These are phyloP conservation scores for Colletotrichum sp. DNA, from an alignment of 2,329 filamentous ascomycete species.

Conservation along the genomic window DNA sequence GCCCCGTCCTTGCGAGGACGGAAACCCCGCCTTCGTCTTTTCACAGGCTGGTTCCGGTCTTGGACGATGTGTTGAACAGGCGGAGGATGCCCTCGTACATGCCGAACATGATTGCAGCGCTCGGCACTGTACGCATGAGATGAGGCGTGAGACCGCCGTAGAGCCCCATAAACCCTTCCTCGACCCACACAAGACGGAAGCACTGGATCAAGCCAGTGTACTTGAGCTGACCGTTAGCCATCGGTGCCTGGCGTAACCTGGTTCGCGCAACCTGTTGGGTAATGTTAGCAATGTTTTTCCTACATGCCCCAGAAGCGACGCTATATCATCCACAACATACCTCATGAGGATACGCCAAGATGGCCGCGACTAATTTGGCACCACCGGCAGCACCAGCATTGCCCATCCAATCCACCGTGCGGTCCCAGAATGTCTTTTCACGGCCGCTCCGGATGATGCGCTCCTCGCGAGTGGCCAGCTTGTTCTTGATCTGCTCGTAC, in stretches of 20 bases:
- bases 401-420: slow-evolving; percentile 77
- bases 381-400: slow-evolving; percentile 80
- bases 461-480: slow-evolving; percentile 69
- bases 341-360: slow-evolving; percentile 92
- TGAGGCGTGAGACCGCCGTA: slow-evolving; percentile 94
- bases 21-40: background rate
- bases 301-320: background rate
- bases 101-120: slow-evolving; percentile 95
- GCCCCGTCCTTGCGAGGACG: background rate
- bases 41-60: slow-evolving; percentile 2
- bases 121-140: slow-evolving; percentile 87
- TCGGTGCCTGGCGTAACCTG: slow-evolving; percentile 83
- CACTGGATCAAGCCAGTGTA: slow-evolving; percentile 90
- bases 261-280: slow-evolving; percentile 74
- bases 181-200: slow-evolving; percentile 85
- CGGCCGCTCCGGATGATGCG: slow-evolving; percentile 62
- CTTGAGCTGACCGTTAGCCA: slow-evolving; percentile 72
- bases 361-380: slow-evolving; percentile 84
- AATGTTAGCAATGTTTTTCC: background rate
- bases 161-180: slow-evolving; percentile 84
- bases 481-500: slow-evolving; percentile 89
- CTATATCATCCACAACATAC: slow-evolving; percentile 43
- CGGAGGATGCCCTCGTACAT: slow-evolving; percentile 72
- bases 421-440: slow-evolving; percentile 73
- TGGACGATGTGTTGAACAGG: slow-evolving; percentile 38